Evolutionary conservation across 1,139 yeast genomes (phyloP), one percentile per base, ranked within the genome.

Genomic region (Tardiomyces digboiensis): DNA sequence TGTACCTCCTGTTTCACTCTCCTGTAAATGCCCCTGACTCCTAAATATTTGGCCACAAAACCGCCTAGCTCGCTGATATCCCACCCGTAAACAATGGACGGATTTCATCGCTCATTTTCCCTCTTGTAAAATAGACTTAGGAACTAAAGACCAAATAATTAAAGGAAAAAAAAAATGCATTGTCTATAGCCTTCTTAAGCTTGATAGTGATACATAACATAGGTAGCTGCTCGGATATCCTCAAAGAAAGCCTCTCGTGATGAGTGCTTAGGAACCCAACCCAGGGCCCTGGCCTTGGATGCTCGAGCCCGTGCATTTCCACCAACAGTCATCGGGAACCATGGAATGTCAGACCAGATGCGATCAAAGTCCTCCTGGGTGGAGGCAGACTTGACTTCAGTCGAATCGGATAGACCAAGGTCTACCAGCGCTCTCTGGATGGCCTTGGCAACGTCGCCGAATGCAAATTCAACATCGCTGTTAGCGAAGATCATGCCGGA

Each of bases 281-380:
- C 37, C 3, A 33, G 37, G 12, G 19, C 37, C 37, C 18, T n/a
- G 19, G 37, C 37, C 19, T 16, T 33, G 12, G 37, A 14, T 7
- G 37, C 37, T 4, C 37, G 37, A 13, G 37, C 37, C 19, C 37
- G 37, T 20, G 37, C 14, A 20, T 33, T 33, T 19, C 37, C 37
- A 12, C 37, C 37, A 20, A 33, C 18, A 19, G 37, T 7, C 4
- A 20, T n/a, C 37, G 19, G 18, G 12, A 33, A 33, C 37, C 13
- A 13, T n/a, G 7, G n/a, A 16, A 14, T 7, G 37, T 33, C 4
- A 8, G 8, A 8, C 19, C 18, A n/a, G 37, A 33, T 33, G 19
- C 18, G 13, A n/a, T 33, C 37, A 13, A 16, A 8, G 3, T 10
- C 3, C 37, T 33, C 37, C n/a, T 8, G 19, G 8, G 37, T 33